A percentile compares a stretch with the other conserved stretches of the same genome.
Evolutionary conservation across 768 basidiomycete genomes (phyloP).

Genomic region (Leccinum truebloodii): DNA sequence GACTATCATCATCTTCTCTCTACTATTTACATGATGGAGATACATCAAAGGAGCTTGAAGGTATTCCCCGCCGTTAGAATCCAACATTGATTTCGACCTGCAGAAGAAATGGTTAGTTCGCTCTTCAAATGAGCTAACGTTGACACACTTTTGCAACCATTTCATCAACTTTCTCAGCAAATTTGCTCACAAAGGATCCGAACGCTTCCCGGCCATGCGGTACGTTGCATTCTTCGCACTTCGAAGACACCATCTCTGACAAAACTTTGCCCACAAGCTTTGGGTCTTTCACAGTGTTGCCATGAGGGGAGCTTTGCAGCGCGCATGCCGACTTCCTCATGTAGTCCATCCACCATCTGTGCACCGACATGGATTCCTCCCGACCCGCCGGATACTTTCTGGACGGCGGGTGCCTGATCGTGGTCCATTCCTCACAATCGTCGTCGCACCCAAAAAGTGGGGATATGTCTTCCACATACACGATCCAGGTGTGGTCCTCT

Average conservation of each 20-base stretch:
- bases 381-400: conserved; percentile 4
- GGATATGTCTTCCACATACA: too few relatives aligned
- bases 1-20: background rate
- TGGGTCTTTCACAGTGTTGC: conserved; percentile 4
- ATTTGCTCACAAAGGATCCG: conserved; percentile 10
- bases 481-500: conserved; percentile 15
- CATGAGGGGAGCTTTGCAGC: conserved; percentile 3
- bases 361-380: background rate
- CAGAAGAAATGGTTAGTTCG: background rate
- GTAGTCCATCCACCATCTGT: conserved; percentile 19
- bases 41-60: background rate
- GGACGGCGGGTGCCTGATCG: conserved; percentile 3
- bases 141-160: conserved; percentile 9
- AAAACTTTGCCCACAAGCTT: background rate
- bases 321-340: conserved; percentile 12
- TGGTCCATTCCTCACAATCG: background rate
- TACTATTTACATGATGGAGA: conserved; percentile 14
- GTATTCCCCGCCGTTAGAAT: background rate
- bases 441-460: conserved; percentile 2
- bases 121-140: background rate
- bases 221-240: background rate
- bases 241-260: conserved; percentile 6
- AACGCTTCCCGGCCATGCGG: background rate
- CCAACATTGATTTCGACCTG: conserved; percentile 16
- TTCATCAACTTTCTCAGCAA: conserved; percentile 10